phyloP scores from a whole-genome alignment of 495 filamentous ascomycete genomes.

The Hypomontagnella submonticulosa region DNA sequence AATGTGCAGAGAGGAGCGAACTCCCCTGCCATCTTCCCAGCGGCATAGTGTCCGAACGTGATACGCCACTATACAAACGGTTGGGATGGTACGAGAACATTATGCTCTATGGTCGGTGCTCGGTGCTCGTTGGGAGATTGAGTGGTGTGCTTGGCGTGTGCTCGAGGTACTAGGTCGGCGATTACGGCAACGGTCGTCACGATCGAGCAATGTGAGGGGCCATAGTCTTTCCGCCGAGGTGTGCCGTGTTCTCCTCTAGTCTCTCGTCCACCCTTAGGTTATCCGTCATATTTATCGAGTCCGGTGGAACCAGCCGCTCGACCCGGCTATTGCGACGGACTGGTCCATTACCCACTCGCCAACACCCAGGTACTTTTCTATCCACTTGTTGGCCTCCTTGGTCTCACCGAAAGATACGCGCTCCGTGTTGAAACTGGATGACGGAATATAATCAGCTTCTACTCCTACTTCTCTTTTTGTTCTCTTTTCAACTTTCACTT shows the following conservation, averaged over 20 bases:
- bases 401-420: slow-evolving; percentile 76
- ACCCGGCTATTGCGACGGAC: slow-evolving; percentile 88
- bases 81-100: no score
- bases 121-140: no score
- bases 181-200: no score
- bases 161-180: no score
- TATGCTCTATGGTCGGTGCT: no score
- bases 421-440: slow-evolving; percentile 88
- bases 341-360: slow-evolving; percentile 99
- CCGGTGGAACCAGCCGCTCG: slow-evolving; percentile 89
- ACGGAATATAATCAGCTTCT: slow-evolving; percentile 47
- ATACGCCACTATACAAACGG: no score
- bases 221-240: no score
- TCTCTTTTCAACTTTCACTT: no score
- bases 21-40: no score
- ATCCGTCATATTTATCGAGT: slow-evolving; percentile 64
- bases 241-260: background rate
- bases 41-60: no score
- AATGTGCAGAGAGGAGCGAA: background rate
- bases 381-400: slow-evolving; percentile 86
- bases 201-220: no score
- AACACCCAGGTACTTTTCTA: slow-evolving; percentile 93
- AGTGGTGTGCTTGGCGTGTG: no score
- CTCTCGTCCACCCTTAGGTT: background rate
- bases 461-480: background rate